These are phyloP conservation scores for Rachicladosporium sp. DNA, from an alignment of 2,329 filamentous ascomycete genomes.

Conservation along the genomic window DNA sequence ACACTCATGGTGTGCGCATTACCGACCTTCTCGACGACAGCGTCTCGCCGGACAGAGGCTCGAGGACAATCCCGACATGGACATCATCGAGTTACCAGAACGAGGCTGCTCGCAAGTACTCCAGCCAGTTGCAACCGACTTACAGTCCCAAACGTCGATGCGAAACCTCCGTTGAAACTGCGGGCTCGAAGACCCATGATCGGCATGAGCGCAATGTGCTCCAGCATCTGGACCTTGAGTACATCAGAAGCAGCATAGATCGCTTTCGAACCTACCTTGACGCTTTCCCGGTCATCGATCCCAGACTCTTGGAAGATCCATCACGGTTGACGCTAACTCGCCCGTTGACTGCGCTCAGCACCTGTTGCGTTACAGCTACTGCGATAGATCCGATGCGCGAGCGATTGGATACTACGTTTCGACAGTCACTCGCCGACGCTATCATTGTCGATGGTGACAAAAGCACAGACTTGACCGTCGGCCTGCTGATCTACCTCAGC, in stretches of 20 bases:
- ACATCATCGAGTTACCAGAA: neutral
- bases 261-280: constrained; percentile 12
- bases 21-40: constrained; percentile 8
- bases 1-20: constrained; percentile 10
- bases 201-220: too few relatives aligned
- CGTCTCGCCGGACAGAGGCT: neutral
- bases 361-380: constrained; percentile 14
- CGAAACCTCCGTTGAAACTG: too few relatives aligned
- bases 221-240: neutral
- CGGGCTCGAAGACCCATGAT: too few relatives aligned
- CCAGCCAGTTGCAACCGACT: neutral
- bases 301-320: constrained; percentile 6
- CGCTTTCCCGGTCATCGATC: constrained; percentile 15
- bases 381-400: constrained; percentile 10
- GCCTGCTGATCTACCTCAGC: constrained; percentile 14
- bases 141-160: too few relatives aligned
- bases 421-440: constrained; percentile 14
- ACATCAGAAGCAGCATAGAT: constrained; percentile 1
- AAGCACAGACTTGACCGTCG: constrained; percentile 16
- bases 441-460: constrained; percentile 14
- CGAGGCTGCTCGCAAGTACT: constrained; percentile 6
- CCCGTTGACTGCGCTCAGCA: constrained; percentile 14
- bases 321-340: constrained; percentile 11
- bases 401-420: constrained; percentile 15
- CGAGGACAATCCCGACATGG: neutral